Evolutionary conservation across 1,284 basidiomycete genomes (phyloP), one percentile per base, ranked within the genome.

Genomic region (Rhodotorula sp.): DNA sequence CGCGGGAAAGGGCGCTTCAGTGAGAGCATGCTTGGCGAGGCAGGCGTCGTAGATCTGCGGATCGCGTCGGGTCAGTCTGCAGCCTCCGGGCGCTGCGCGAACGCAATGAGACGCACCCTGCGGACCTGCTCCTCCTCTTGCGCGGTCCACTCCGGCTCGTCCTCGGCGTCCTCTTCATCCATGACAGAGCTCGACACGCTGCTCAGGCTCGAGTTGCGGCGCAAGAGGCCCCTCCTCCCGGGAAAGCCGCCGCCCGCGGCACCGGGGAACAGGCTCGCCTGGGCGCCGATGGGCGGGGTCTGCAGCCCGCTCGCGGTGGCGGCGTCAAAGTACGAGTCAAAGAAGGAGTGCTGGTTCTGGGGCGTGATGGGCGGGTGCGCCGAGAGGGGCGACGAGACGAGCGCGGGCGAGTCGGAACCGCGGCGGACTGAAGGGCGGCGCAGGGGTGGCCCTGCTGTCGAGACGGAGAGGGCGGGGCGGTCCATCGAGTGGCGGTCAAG

Each of bases 161-260:
- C 71, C 16, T 72, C 58, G n/a, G 69, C 69, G 44, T 70, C 70
- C 10, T 74, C 73, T 7, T 71, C 69, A 34, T 59, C 59, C 7
- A 48, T 64, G 27, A 73, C 56, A 21, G 68, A 71, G 49, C 71
- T 72, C 53, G 71, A 61, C 14, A 71, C 69, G n/a, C 71, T 73
- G 54, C 62, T 66, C 55, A 75, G 44, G 19, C 65, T 68, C 56
- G 73, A 75, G 50, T 73, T 73, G 23, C 71, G 55, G 42, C 71
- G 62, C 48, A 72, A 21, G 17, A 74, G 45, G 4, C 57, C 61
- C 23, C 63, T 49, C 23, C 72, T 23, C 1, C 71, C 68, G 1
- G 71, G 70, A 44, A 68, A 68, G 8, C n/a, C 10, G 41, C 34
- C 59, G 23, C 25, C 42, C 14, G 57, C 34, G 34, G 34, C 34